Evolutionary conservation across 2,329 filamentous ascomycete species (phyloP), one percentile per base, ranked within the genome.

Genomic region (Sodiomyces alkalinus): DNA sequence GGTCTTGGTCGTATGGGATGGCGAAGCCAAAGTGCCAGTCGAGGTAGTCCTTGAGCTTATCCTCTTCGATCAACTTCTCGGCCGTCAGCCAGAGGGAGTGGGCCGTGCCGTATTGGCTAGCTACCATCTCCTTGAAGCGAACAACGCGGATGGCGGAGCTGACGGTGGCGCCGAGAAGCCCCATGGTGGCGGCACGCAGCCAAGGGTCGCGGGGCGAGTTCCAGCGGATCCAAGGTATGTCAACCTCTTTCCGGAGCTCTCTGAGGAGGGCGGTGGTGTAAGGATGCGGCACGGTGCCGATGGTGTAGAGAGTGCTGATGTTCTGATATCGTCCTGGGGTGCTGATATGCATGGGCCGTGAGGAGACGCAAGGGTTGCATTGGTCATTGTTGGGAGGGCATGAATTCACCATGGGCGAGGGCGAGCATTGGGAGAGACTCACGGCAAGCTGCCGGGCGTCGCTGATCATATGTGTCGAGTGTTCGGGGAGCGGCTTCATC

Each of bases 21-120:
- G 64, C 60, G 51, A 96, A 96, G 30, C 87, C 90, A 47, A 96
- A 82, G 40, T 78, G 68, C 83, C 85, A 96, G 45, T 87, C 78
- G 3, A 93, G 58, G 39, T 90, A 79, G n/a, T 66, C 51, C 4
- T 77, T 72, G 7, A 76, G 54, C n/a, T 58, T 53, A 38, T 90
- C 79, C n/a, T 66, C 50, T 3, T 77, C 72, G 6, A 76, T 54
- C 11, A 58, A 54, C 23, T 58, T 56, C 43, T 77, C 70, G n/a
- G 81, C 80, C 0, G 76, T 78, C 13, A 93, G 58, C 86, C 86
- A 94, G 13, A 94, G 59, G 1, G 76, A 74, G 39, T 72, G 73
- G 0, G 71, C 60, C 1, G 64, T 56, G 11, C 68, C 68, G 33
- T 65, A 64, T 10, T 77, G 68, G 11, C 74, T 70, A 3, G 81